Percentiles rank a stretch among this genome's conserved stretches.
Evolutionary conservation across 441 rosid species (phyloP).

Genomic region (Melastoma candidum): DNA sequence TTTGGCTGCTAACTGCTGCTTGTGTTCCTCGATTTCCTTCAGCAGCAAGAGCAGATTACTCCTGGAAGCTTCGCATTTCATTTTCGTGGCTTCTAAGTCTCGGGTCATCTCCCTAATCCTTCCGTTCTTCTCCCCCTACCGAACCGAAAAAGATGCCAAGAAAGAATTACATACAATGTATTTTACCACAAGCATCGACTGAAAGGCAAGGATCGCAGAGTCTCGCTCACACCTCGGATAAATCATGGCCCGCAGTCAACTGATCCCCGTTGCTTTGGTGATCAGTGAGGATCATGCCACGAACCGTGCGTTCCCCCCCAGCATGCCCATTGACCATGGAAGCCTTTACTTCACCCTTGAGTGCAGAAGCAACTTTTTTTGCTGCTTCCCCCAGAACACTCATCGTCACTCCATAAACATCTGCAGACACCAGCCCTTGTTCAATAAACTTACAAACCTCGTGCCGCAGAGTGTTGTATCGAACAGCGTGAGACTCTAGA

Average conservation of each 20-base stretch:
- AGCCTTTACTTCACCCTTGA: slow-evolving; percentile 46
- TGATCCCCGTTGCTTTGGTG: slow-evolving; percentile 18
- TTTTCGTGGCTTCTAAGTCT: slow-evolving; percentile 50
- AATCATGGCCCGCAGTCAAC: slow-evolving; percentile 23
- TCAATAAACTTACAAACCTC: slow-evolving; percentile 60
- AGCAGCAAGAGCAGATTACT: slow-evolving; percentile 66
- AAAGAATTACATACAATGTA: background rate
- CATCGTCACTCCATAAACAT: slow-evolving; percentile 10
- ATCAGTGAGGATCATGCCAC: slow-evolving; percentile 24
- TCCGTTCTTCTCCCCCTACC: slow-evolving; percentile 77
- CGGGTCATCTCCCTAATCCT: slow-evolving; percentile 46
- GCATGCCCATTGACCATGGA: slow-evolving; percentile 31
- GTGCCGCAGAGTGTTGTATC: slow-evolving; percentile 25
- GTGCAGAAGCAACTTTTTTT: slow-evolving; percentile 41
- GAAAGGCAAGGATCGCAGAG: background rate
- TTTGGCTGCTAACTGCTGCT: slow-evolving; percentile 70
- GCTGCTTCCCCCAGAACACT: slow-evolving; percentile 43
- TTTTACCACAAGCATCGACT: background rate
- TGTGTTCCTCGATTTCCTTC: slow-evolving; percentile 84
- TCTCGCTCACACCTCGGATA: slow-evolving; percentile 47
- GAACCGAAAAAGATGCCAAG: background rate
- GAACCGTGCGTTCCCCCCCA: slow-evolving; percentile 21
- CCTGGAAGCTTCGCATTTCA: slow-evolving; percentile 72
- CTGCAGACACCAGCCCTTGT: slow-evolving; percentile 24
- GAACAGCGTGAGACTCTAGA: slow-evolving; percentile 22